These are phyloP conservation scores for Neofusicoccum laricinum DNA, from an alignment of 2,329 filamentous ascomycete genomes.

Conservation along the genomic window DNA sequence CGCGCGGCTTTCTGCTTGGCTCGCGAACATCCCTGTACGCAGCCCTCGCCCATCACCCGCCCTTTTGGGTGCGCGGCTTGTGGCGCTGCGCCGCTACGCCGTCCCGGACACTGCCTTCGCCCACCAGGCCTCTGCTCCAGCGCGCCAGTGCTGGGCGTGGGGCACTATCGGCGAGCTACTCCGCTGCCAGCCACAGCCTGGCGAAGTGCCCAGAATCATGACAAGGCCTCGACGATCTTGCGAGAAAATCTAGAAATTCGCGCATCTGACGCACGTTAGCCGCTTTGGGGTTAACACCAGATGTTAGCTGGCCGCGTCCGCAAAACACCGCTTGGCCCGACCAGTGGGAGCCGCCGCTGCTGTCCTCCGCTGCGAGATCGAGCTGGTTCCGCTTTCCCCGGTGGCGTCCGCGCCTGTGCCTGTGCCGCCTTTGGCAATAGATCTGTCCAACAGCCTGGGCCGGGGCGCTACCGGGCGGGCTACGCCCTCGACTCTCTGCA, in stretches of 20 bases:
- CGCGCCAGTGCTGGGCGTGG: background rate
- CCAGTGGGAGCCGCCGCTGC: background rate
- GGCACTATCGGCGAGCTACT: background rate
- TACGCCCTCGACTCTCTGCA: background rate
- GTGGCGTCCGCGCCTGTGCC: background rate
- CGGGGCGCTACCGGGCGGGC: background rate
- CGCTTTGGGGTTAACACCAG: background rate
- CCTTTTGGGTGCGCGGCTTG: background rate
- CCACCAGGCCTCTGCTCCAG: background rate
- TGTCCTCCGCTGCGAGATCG: background rate
- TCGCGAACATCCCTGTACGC: background rate
- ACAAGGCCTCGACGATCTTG: background rate
- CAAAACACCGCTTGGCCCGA: background rate
- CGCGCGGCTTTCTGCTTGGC: no score
- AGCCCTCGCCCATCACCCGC: background rate
- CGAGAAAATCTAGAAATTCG: background rate
- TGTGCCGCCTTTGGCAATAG: background rate
- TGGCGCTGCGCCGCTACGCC: background rate
- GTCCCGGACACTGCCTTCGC: background rate
- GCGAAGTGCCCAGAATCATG: background rate
- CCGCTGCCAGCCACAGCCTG: background rate
- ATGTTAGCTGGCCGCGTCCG: background rate
- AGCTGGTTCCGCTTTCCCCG: background rate
- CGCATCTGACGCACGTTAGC: background rate
- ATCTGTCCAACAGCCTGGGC: background rate